Evolutionary conservation across 495 filamentous ascomycete species (phyloP), one percentile per base, ranked within the genome.

Genomic region (Hypoxylon crocopeplum): DNA sequence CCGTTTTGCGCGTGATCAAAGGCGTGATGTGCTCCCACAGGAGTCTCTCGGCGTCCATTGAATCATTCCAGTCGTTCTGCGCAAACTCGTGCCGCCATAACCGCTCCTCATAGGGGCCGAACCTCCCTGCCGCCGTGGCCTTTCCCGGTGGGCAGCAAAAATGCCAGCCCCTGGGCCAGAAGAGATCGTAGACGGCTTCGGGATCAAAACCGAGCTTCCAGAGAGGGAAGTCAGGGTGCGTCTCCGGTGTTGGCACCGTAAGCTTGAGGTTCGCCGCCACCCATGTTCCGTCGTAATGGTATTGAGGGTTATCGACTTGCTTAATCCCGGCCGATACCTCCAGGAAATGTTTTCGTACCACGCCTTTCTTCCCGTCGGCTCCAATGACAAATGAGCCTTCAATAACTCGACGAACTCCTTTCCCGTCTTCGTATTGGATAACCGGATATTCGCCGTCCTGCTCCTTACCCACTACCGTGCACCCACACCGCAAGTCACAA

Each of bases 61-160:
- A 60, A 16, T 70, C 60, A 13, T 67, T 37, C 61, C 67, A 70
- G 34, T 66, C 51, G 20, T 68, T 53, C 38, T 71, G 62, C 24
- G 55, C 77, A 55, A 81, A 78, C 60, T 84, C 80, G 51, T 81
- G 79, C 32, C 79, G 62, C 80, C 78, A 82, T 1, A 80, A 62
- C 10, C 78, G 67, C 33, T 76, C 77, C 7, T 58, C 53, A 1
- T 64, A 40, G 0, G 69, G 75, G 0, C 80, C 79, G 51, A 84
- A 83, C 22, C 81, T 69, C 6, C 78, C 79, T 44, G 76, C 75
- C 0, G 80, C 78, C 10, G 78, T 61, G 1, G 80, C 72, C 37
- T 75, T 72, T 1, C 68, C 56, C 0, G 77, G 78, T 22, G 78
- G 76, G 51, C 75, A 75, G 2, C 77, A 64, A 44, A 80, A 84